Base-by-base conservation (phyloP, 805 yeast species). In the Starmerella geochares region DNA sequence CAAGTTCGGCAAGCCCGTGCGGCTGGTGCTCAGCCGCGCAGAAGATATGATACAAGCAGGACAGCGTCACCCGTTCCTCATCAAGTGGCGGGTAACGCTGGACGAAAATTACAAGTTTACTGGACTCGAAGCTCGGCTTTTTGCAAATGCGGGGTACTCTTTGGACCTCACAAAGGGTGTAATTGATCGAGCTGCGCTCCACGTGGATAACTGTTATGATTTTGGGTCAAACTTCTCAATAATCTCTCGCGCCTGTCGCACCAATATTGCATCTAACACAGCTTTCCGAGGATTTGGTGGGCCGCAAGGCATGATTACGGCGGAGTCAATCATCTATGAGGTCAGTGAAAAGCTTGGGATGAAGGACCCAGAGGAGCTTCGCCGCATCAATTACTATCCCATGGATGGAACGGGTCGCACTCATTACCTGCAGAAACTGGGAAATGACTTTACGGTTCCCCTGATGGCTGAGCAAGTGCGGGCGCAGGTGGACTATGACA, bases 261-360 rank as follows among this genome's bases (percentile, higher is more conserved):
- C 77, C 11, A 71, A 72, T 52, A 62, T 68, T 9, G 74, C 74
- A 2, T 70, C 76, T 2, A 72, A 72, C 56, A 72, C 77, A 2
- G 77, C 77, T 4, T 72, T 67, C 55, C 64, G 77, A 51, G 74
- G 75, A 3, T 72, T 72, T 57, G 77, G 77, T 24, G 76, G 74
- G 3, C 76, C 75, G 7, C 76, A 73, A 48, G 77, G 76, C 4
- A 71, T 72, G 71, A 71, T 67, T 50, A 62, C 66, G 31, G 69
- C 70, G 3, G 77, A 72, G 53, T 56, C 67, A 17, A 67, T 72
- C 42, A 64, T 72, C 32, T 60, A 62, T 39, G 67, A 69, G 33
- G 67, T 72, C 21, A 61, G 73, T 17, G 75, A 72, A 55, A 54
- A 56, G 51, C 62, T 71, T 38, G 65, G 64, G 0, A 53, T 72